Conservation (phyloP, 2,329 filamentous ascomycete genomes). For the Chaetomium globosum region DNA sequence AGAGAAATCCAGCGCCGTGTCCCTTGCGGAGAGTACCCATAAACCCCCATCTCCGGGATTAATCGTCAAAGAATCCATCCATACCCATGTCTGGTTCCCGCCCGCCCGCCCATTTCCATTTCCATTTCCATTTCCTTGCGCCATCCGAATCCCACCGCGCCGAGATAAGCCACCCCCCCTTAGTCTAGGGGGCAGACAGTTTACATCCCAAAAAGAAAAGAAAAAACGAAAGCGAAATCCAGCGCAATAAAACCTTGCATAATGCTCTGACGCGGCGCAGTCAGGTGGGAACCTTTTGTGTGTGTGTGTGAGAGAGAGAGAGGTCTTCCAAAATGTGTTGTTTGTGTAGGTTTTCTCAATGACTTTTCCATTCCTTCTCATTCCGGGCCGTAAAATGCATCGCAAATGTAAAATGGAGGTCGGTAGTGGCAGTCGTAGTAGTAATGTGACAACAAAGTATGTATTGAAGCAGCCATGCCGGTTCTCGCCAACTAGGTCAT, state of each 20-base stretch:
- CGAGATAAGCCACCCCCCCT: neutral
- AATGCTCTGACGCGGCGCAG: neutral
- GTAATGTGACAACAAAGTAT: neutral
- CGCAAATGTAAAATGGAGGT: conserved; percentile 6
- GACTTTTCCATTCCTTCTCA: neutral
- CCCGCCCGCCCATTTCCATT: neutral
- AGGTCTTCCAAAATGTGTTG: neutral
- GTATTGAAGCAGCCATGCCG: neutral
- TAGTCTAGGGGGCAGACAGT: neutral
- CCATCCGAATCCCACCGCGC: conserved; percentile 2
- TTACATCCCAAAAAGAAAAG: neutral
- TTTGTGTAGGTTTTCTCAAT: neutral
- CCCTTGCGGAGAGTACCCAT: neutral
- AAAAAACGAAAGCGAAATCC: neutral
- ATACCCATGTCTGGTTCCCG: conserved; percentile 3
- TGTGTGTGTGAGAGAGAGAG: neutral
- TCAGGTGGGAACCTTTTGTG: neutral
- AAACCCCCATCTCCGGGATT: neutral
- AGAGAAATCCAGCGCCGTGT: conserved; percentile 5
- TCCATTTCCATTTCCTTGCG: neutral
- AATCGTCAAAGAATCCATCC: conserved; percentile 6
- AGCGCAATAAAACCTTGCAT: neutral
- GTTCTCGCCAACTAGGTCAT: conserved; percentile 40
- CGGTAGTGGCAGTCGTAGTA: neutral
- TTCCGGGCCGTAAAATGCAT: conserved; percentile 17